Evolutionary conservation across 179 eudicot genomes (phyloP).

Genomic region (Actinidia polygama): DNA sequence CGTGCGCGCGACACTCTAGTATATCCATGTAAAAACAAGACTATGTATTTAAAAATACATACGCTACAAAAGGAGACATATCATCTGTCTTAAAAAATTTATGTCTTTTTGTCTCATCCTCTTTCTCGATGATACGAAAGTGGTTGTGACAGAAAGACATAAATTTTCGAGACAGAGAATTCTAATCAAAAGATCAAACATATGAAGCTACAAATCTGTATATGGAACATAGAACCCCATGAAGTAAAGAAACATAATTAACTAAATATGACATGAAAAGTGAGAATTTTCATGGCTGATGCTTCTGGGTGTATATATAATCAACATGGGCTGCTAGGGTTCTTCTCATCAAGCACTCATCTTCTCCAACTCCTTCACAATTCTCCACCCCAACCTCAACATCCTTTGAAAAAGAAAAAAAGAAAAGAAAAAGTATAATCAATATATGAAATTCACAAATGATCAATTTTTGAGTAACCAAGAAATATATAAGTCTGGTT

Average conservation of each 20-base stretch:
- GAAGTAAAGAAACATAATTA: not conserved
- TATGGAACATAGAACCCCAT: not conserved
- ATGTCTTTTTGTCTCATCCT: no score
- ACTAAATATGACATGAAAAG: not conserved
- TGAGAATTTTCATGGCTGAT: constrained; percentile 20
- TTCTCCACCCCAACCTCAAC: constrained; percentile 15
- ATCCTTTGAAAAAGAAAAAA: constrained; percentile 8
- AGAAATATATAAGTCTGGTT: not conserved
- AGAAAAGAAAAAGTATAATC: not conserved
- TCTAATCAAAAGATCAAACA: no score
- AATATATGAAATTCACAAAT: not conserved
- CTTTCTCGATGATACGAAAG: no score
- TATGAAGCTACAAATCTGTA: no score
- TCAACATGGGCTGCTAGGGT: constrained; percentile 44
- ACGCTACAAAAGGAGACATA: no score
- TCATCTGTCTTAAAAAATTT: no score
- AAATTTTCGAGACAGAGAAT: no score
- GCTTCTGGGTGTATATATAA: constrained; percentile 52
- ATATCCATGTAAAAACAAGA: no score
- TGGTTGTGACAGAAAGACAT: no score
- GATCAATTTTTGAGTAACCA: not conserved
- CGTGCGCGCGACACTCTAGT: no score
- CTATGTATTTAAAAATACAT: no score
- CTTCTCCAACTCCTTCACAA: constrained; percentile 40
- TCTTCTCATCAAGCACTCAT: constrained; percentile 50